Evolutionary conservation across 495 filamentous ascomycete species (phyloP), one percentile per base, ranked within the genome.

Genomic region (Podospora didyma): DNA sequence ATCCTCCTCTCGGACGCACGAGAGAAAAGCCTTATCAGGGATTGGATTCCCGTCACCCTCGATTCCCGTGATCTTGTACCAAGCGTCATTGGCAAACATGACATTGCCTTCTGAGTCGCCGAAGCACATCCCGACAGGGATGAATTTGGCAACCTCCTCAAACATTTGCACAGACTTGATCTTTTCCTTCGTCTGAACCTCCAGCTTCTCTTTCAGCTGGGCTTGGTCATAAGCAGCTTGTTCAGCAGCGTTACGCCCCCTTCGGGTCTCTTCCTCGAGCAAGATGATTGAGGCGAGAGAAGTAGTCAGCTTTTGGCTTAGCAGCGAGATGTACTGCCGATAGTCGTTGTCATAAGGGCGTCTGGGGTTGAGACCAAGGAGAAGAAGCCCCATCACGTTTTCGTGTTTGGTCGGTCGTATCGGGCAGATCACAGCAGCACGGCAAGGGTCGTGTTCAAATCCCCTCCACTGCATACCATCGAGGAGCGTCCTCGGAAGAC

Each of bases 271-370:
- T 56, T 86, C 84, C 64, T 86, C 84, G 53, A 86, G 82, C 2
- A 87, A 67, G 2, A 87, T 82, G 2, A 85, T 80, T 0, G 82
- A 84, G 3, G 85, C 85, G 54, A 88, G 76, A 2, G 82, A 82
- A 7, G 84, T 87, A 5, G 81, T 78, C 23, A 87, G 66, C 59
- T 87, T 85, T 24, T 84, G 76, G 58, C 73, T 81, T 6, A 87
- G 69, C 11, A 88, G 71, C 51, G 83, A 80, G 12, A 87, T 74
- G 59, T 82, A 87, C 16, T 86, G 74, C 28, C 74, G 77, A 51
- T 88, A 88, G 62, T 87, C 85, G 63, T 86, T 83, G 66, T 88
- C 85, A 60, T 84, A 86, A 0, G 84, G 84, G 46, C 84, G 71
- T 28, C 84, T 66, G 23, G 84, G 83, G 66, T 87, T 87, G 9